A percentile compares a stretch with the other conserved stretches of the same genome.
Evolutionary conservation across 257 asterid genomes (phyloP).

Genomic region (Gentiana dahurica): DNA sequence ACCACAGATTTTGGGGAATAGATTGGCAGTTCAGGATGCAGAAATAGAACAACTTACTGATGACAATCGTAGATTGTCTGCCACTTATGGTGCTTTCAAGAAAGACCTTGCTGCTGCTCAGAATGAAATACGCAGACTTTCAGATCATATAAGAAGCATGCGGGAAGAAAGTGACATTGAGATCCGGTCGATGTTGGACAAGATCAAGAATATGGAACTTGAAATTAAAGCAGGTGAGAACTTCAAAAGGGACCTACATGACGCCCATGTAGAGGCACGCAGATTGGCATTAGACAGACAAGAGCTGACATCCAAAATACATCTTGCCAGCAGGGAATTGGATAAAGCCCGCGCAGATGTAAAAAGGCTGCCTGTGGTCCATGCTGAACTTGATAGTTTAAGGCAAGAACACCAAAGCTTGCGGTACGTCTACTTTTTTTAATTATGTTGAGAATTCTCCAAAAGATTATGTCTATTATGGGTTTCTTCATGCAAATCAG

Average conservation of each 20-base stretch:
- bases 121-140: conserved; percentile 43
- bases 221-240: conserved; percentile 40
- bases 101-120: conserved; percentile 51
- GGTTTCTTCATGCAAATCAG: no score
- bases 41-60: conserved; percentile 46
- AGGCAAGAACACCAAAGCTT: conserved; percentile 55
- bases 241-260: conserved; percentile 43
- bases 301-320: conserved; percentile 41
- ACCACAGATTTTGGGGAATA: conserved; percentile 30
- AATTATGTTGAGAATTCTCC: no score
- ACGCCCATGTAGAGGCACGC: conserved; percentile 46
- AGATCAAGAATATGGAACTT: conserved; percentile 52
- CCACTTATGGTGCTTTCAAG: conserved; percentile 44
- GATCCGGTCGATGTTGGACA: conserved; percentile 54
- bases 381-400: conserved; percentile 46
- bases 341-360: conserved; percentile 35
- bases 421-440: conserved; percentile 40
- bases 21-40: conserved; percentile 41
- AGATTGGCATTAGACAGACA: conserved; percentile 40
- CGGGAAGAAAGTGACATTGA: conserved; percentile 70
- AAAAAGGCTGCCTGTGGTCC: conserved; percentile 51
- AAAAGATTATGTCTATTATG: no score
- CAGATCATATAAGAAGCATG: conserved; percentile 53
- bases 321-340: conserved; percentile 47
- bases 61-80: conserved; percentile 63